A percentile compares a stretch with the other conserved stretches of the same genome.
Evolutionary conservation across 2,329 filamentous ascomycete genomes (phyloP).

Genomic region (Lachnellula suecica): DNA sequence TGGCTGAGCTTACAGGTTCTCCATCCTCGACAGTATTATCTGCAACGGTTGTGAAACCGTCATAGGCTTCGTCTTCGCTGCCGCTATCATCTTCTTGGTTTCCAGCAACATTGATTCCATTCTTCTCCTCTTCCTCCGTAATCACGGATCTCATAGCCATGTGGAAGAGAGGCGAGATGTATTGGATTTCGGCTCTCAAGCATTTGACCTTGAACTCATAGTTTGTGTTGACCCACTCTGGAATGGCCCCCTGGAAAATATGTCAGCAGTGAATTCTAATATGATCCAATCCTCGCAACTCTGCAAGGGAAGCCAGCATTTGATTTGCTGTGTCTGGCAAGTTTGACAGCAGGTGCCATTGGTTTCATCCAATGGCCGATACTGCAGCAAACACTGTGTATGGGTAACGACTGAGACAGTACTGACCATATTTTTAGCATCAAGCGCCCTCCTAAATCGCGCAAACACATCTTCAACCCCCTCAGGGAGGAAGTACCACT

Average conservation of each 20-base stretch:
- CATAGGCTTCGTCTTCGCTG: slow-evolving; percentile 5
- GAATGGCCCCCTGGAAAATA: slow-evolving; percentile 4
- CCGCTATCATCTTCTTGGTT: slow-evolving; percentile 9
- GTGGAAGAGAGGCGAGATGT: slow-evolving; percentile 6
- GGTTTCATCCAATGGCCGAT: background rate
- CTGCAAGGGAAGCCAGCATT: background rate
- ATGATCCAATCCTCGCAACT: background rate
- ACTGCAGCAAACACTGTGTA: background rate
- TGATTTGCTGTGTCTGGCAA: too few species aligned
- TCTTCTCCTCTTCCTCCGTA: slow-evolving; percentile 13
- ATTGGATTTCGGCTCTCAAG: background rate
- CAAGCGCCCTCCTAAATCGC: background rate
- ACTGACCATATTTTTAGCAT: background rate
- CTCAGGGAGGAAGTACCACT: background rate
- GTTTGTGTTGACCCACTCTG: slow-evolving; percentile 5
- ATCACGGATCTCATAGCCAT: slow-evolving; percentile 13
- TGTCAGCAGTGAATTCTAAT: background rate
- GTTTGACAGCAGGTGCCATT: too few species aligned
- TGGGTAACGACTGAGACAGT: background rate
- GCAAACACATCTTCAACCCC: background rate
- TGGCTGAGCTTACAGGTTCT: background rate
- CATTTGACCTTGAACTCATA: slow-evolving; percentile 11
- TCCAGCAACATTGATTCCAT: slow-evolving; percentile 5
- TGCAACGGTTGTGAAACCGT: slow-evolving; percentile 4
- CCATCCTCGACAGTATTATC: background rate